phyloP scores from a whole-genome alignment of 2,329 filamentous ascomycete genomes.

The Sporothrix globosa region DNA sequence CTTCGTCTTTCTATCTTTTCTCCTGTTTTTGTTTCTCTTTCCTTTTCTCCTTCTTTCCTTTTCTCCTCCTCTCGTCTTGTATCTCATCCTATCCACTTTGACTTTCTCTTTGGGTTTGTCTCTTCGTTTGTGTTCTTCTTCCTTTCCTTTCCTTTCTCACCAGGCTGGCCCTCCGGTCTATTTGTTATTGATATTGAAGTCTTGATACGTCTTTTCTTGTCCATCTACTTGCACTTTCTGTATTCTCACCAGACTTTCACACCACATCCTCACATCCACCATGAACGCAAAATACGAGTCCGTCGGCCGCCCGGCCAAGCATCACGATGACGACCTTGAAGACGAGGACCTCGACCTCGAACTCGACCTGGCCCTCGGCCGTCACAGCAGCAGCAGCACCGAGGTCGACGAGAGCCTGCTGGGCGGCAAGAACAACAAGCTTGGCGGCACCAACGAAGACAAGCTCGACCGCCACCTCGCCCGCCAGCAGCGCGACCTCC shows the following conservation, averaged over 20 bases:
- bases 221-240: neutral
- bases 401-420: slow-evolving; percentile 50
- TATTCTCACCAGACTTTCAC: neutral
- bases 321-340: slow-evolving; percentile 43
- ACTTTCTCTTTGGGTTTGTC: neutral
- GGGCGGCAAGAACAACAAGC: slow-evolving; percentile 41
- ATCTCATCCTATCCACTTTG: neutral
- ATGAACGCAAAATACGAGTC: slow-evolving; percentile 35
- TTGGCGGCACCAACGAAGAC: neutral
- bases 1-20: slow-evolving; percentile 18
- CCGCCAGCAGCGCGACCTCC: slow-evolving; percentile 33
- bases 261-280: neutral
- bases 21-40: neutral
- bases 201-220: neutral
- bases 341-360: slow-evolving; percentile 46
- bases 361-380: slow-evolving; percentile 41
- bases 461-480: slow-evolving; percentile 30
- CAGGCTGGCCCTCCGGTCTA: slow-evolving; percentile 31
- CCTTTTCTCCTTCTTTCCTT: neutral
- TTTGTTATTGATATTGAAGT: neutral
- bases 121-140: slow-evolving; percentile 1
- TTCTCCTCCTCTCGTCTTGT: neutral
- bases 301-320: slow-evolving; percentile 30
- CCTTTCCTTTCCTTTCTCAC: slow-evolving; percentile 1
- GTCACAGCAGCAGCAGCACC: slow-evolving; percentile 42